Evolutionary conservation across 208 protist genomes (phyloP), one percentile per base, ranked within the genome.

Genomic region (Jaenimonas drosophilae): DNA sequence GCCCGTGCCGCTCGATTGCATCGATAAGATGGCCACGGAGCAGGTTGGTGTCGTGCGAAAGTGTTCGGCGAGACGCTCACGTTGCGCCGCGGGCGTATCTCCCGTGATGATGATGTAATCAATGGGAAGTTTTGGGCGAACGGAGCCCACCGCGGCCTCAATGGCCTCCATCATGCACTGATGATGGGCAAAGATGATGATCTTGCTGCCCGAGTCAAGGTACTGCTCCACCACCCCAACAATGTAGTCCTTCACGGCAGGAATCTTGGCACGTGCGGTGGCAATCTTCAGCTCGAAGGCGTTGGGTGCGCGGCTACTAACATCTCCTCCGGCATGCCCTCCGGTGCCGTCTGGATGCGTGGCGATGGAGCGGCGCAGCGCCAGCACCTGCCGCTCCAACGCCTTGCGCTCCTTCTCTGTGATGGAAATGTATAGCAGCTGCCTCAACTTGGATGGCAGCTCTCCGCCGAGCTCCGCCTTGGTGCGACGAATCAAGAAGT

Each of bases 131-230:
- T 68, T 63, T 7, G 70, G 70, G 14, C 79, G 66, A 21, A 76
- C 72, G 19, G 43, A 57, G 53, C 83, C 76, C 4, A 97, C 74
- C 3, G 79, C 69, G 3, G 29, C 38, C 24, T 86, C 66, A 23
- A 98, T 78, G 4, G 75, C 88, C 38, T 97, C 83, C 69, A 97
- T 76, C 76, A 98, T 89, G 52, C 63, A 64, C 42, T 80, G 60
- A 38, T 98, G 94, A 46, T 97, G 93, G 7, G 87, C 93, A 50
- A 98, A 98, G 28, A 98, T 43, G 34, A 98, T 81, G 28, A 96
- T 41, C 54, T 97, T 98, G 46, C 87, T 77, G 12, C 70, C 64
- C 1, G 72, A 65, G 33, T 80, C 61, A 30, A 82, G 49, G 49
- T 86, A 70, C 47, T 90, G 76, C 52, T 93, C 78, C 9, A 91